phyloP scores from a whole-genome alignment of 768 basidiomycete species.

The Termitomyces sp. region DNA sequence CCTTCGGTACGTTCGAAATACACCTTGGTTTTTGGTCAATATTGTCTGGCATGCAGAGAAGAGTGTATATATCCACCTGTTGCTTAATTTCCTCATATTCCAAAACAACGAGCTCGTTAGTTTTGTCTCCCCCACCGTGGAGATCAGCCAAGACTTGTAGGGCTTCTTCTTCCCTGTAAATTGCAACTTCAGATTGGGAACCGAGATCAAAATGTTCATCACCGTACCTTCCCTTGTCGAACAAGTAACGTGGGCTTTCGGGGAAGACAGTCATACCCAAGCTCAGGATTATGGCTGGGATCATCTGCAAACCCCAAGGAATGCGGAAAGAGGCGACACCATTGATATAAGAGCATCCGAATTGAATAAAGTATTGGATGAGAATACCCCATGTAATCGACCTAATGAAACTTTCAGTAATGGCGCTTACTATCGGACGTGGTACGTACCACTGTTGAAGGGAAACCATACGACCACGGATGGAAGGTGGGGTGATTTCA shows the following conservation, averaged over 20 bases:
- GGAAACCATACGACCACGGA: conserved; percentile 74
- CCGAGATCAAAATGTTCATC: neutral
- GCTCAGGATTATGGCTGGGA: conserved; percentile 70
- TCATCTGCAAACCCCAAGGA: conserved; percentile 79
- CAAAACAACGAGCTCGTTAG: conserved; percentile 62
- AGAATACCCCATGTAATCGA: conserved; percentile 79
- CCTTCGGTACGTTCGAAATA: conserved; percentile 67
- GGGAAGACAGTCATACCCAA: conserved; percentile 69
- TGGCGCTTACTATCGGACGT: neutral
- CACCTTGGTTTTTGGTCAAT: conserved; percentile 22
- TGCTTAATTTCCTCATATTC: conserved; percentile 70
- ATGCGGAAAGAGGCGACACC: conserved; percentile 75
- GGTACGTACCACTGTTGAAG: conserved; percentile 63
- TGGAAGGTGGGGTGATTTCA: conserved; percentile 67
- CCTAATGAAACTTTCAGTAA: conserved; percentile 19
- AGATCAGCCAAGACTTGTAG: conserved; percentile 73
- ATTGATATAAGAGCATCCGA: conserved; percentile 72
- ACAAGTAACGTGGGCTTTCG: conserved; percentile 69
- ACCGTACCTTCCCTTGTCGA: conserved; percentile 55
- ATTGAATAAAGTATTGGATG: conserved; percentile 74
- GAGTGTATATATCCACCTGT: conserved; percentile 30
- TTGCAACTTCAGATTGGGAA: neutral
- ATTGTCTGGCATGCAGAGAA: neutral
- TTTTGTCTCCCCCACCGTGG: conserved; percentile 60
- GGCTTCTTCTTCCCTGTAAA: conserved; percentile 53